A percentile compares a stretch with the other conserved stretches of the same genome.
Evolutionary conservation across 2,329 filamentous ascomycete species (phyloP).

Genomic region (Epichloe elymi): DNA sequence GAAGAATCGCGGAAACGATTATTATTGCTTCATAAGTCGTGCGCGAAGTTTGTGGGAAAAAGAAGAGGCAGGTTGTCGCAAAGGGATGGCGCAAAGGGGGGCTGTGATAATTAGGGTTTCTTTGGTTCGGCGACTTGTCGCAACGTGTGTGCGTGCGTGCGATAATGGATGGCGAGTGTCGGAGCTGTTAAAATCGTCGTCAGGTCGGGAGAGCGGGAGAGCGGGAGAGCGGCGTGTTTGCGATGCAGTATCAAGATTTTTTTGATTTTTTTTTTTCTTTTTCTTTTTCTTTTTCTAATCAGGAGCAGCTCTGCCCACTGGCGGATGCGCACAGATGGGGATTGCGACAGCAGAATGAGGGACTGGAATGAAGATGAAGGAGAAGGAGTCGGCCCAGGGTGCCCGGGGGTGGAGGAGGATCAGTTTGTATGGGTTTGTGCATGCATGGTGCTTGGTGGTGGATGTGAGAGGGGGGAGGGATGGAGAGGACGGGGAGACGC

Average conservation of each 20-base stretch:
- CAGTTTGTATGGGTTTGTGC: slow-evolving; percentile 3
- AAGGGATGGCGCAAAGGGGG: not conserved
- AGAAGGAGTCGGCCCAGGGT: slow-evolving; percentile 13
- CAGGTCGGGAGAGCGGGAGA: slow-evolving; percentile 1
- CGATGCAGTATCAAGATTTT: not conserved
- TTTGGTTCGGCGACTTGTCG: not conserved
- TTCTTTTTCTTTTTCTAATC: not conserved
- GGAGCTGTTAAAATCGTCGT: slow-evolving; percentile 4
- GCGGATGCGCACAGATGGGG: slow-evolving; percentile 11
- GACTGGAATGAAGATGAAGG: slow-evolving; percentile 18
- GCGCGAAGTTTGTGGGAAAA: not conserved
- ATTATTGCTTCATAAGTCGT: not conserved
- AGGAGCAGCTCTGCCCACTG: slow-evolving; percentile 4
- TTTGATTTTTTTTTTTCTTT: too few relatives aligned
- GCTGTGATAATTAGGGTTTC: not conserved
- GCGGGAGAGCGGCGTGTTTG: not conserved
- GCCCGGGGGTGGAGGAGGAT: slow-evolving; percentile 6
- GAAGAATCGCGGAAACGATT: slow-evolving; percentile 1
- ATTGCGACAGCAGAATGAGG: slow-evolving; percentile 16
- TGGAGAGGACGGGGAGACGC: not conserved
- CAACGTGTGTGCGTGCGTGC: not conserved
- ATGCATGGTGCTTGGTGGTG: slow-evolving; percentile 8
- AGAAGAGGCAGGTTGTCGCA: not conserved
- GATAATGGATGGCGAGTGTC: not conserved
- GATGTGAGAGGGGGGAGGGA: not conserved